These are phyloP conservation scores for Hemileccinum impolitum DNA, from an alignment of 768 basidiomycete genomes.

Conservation along the genomic window DNA sequence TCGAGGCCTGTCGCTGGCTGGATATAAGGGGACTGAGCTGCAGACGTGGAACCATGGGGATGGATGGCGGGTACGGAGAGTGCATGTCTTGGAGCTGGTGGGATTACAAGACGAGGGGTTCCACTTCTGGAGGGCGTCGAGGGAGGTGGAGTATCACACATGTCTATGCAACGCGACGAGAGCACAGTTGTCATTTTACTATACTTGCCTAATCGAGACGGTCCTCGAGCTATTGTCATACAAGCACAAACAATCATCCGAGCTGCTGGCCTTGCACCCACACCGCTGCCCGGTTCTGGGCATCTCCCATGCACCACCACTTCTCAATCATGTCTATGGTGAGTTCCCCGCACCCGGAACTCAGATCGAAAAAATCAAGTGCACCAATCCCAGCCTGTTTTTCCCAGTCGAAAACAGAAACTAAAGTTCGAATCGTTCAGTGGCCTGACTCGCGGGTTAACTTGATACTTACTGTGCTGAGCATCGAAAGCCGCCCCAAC, in stretches of 20 bases:
- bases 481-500: constrained; percentile 72
- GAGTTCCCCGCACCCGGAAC: constrained; percentile 16
- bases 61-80: constrained; percentile 57
- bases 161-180: constrained; percentile 14
- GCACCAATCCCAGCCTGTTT: constrained; percentile 49
- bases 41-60: constrained; percentile 41
- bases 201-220: background rate
- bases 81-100: constrained; percentile 48
- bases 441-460: background rate
- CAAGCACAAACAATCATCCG: constrained; percentile 15
- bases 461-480: constrained; percentile 56
- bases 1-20: constrained; percentile 41
- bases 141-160: constrained; percentile 28
- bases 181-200: background rate
- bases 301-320: constrained; percentile 87
- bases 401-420: constrained; percentile 43
- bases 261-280: constrained; percentile 71
- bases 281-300: constrained; percentile 58
- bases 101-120: constrained; percentile 48
- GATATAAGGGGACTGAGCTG: constrained; percentile 21
- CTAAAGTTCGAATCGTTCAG: constrained; percentile 28
- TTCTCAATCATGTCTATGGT: constrained; percentile 67
- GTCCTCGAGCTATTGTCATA: background rate
- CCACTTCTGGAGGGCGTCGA: constrained; percentile 35
- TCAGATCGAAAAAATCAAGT: constrained; percentile 65